Evolutionary conservation across 257 asterid genomes (phyloP).

Genomic region (Capsicum baccatum): DNA sequence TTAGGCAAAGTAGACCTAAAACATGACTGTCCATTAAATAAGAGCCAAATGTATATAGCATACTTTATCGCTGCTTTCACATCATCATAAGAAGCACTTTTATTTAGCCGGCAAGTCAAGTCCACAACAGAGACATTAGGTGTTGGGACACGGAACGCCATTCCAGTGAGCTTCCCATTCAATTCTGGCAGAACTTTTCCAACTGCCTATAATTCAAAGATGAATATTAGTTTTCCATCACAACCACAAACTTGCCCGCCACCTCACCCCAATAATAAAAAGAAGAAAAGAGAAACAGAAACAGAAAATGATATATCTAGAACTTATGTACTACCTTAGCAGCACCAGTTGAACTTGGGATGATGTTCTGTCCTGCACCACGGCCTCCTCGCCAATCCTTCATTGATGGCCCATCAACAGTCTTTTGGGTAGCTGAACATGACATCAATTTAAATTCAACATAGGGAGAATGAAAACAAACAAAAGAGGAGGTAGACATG

Average conservation of each 20-base stretch:
- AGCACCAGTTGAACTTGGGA: conserved; percentile 99
- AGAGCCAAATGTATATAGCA: conserved; percentile 29
- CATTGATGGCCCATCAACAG: conserved; percentile 99
- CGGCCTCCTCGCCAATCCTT: conserved; percentile 99
- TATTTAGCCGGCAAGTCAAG: conserved; percentile 90
- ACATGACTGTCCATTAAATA: not conserved
- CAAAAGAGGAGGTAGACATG: conserved; percentile 17
- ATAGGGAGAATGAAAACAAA: conserved; percentile 32
- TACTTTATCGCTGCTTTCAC: conserved; percentile 94
- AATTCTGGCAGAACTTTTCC: conserved; percentile 99
- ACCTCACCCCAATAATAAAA: not conserved
- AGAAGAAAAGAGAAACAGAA: not conserved
- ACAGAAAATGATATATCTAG: not conserved
- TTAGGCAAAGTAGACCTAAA: not conserved
- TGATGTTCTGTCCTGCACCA: conserved; percentile 97
- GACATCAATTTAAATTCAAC: conserved; percentile 28
- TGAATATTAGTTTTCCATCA: conserved; percentile 16
- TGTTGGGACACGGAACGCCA: conserved; percentile 99
- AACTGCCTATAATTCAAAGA: conserved; percentile 69
- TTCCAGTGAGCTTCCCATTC: conserved; percentile 96
- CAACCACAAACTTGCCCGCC: not conserved
- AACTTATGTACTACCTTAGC: conserved; percentile 71
- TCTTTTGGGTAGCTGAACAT: conserved; percentile 92
- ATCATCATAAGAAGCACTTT: conserved; percentile 91
- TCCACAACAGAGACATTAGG: conserved; percentile 98